Percentiles rank a stretch among this genome's conserved stretches.
These are phyloP conservation scores for Fennellomyces sp. DNA, from an alignment of 371 early-diverging fungal genomes.

Conservation along the genomic window DNA sequence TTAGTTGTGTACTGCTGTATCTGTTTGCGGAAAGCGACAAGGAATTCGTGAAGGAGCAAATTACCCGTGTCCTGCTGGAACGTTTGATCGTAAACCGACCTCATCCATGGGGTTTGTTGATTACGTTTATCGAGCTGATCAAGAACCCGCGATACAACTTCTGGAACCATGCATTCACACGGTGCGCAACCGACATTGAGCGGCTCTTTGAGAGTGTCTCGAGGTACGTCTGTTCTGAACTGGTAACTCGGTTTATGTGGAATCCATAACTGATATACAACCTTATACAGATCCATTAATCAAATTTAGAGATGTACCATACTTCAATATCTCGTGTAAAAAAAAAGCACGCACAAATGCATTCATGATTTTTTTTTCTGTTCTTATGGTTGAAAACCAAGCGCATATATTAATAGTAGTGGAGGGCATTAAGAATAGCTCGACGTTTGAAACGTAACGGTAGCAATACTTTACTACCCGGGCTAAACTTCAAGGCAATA, in stretches of 20 bases:
- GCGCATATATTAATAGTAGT: not conserved
- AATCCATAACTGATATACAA: not conserved
- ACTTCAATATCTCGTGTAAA: conserved; percentile 5
- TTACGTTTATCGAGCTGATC: conserved; percentile 96
- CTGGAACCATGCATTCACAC: conserved; percentile 83
- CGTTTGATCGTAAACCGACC: conserved; percentile 96
- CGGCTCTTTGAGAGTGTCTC: conserved; percentile 76
- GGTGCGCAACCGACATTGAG: conserved; percentile 76
- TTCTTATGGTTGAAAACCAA: no score
- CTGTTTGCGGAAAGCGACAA: conserved; percentile 85
- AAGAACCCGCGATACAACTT: conserved; percentile 90
- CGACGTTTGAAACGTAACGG: not conserved
- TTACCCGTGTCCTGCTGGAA: conserved; percentile 93
- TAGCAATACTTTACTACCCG: not conserved
- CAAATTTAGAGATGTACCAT: conserved; percentile 15
- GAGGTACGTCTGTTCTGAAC: no score
- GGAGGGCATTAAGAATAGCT: not conserved
- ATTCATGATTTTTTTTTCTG: no score
- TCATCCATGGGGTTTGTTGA: conserved; percentile 96
- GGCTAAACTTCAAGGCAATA: not conserved
- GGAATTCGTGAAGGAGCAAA: conserved; percentile 91
- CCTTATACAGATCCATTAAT: conserved; percentile 13
- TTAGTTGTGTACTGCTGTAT: conserved; percentile 84
- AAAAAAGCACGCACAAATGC: no score
- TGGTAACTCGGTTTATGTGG: no score